Percentiles rank a stretch among this genome's conserved stretches.
phyloP scores from a whole-genome alignment of 345 rosid species.

The Hirschfeldia incana region DNA sequence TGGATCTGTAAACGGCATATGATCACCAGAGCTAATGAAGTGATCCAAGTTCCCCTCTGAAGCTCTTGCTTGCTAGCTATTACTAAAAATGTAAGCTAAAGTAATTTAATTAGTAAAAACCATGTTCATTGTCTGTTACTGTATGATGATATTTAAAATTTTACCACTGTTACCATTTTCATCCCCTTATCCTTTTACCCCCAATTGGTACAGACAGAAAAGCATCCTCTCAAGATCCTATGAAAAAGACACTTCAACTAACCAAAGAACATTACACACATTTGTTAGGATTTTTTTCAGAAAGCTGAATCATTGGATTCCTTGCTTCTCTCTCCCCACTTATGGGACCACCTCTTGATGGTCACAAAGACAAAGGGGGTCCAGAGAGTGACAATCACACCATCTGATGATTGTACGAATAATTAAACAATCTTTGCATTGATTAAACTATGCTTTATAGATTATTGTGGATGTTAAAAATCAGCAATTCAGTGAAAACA shows the following conservation, averaged over 20 bases:
- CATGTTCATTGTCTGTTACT: constrained; percentile 24
- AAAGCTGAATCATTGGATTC: constrained; percentile 43
- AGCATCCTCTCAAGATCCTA: constrained; percentile 29
- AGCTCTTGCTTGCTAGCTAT: constrained; percentile 25
- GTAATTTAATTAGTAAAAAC: constrained; percentile 18
- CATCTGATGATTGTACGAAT: constrained; percentile 20
- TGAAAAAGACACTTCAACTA: constrained; percentile 38
- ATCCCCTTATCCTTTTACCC: constrained; percentile 3
- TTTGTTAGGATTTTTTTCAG: constrained; percentile 25
- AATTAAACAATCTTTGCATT: constrained; percentile 39
- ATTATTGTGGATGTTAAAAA: constrained; percentile 38
- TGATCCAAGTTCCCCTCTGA: constrained; percentile 64
- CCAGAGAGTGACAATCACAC: constrained; percentile 34
- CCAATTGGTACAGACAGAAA: constrained; percentile 8
- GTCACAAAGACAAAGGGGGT: constrained; percentile 22
- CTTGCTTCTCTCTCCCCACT: constrained; percentile 20
- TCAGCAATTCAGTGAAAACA: background rate
- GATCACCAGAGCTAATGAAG: constrained; percentile 66
- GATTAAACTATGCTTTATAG: constrained; percentile 31
- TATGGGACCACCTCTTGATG: constrained; percentile 27
- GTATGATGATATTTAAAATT: constrained; percentile 7
- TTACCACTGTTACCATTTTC: background rate
- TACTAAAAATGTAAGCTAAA: constrained; percentile 2
- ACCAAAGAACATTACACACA: constrained; percentile 32
- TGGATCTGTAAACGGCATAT: constrained; percentile 92